phyloP scores from a whole-genome alignment of 2,329 filamentous ascomycete species.

The Cladosporium halotolerans region DNA sequence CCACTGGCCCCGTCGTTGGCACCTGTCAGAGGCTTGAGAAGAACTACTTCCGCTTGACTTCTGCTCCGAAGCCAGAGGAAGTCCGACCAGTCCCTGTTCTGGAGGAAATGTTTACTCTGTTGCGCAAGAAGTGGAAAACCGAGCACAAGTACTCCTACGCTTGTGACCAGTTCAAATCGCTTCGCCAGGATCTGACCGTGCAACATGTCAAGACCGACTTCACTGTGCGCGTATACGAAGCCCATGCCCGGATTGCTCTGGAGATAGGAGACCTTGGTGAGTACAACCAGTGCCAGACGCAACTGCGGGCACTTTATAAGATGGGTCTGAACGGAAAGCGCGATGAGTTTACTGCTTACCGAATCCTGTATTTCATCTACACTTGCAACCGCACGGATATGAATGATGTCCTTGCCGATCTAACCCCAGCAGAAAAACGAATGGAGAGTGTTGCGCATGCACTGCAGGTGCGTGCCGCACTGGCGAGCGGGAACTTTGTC shows the following conservation, averaged over 20 bases:
- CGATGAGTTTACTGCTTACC: slow-evolving; percentile 97
- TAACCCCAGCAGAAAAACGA: slow-evolving; percentile 94
- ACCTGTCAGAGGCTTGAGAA: slow-evolving; percentile 83
- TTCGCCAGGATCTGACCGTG: slow-evolving; percentile 95
- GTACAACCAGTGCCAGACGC: slow-evolving; percentile 99
- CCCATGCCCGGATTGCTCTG: slow-evolving; percentile 91
- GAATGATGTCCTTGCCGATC: slow-evolving; percentile 97
- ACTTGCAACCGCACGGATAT: slow-evolving; percentile 96
- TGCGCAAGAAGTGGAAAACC: slow-evolving; percentile 91
- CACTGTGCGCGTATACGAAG: slow-evolving; percentile 93
- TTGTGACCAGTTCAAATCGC: slow-evolving; percentile 98
- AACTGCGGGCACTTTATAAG: slow-evolving; percentile 85
- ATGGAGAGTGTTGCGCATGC: slow-evolving; percentile 83
- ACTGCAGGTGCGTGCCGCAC: slow-evolving; percentile 78
- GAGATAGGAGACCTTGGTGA: slow-evolving; percentile 99
- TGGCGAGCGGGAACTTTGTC: slow-evolving; percentile 94
- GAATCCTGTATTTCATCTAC: slow-evolving; percentile 98
- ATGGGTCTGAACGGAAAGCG: slow-evolving; percentile 81
- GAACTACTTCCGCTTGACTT: slow-evolving; percentile 86
- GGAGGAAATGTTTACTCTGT: slow-evolving; percentile 73
- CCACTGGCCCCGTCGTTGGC: slow-evolving; percentile 69
- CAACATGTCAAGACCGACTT: slow-evolving; percentile 96
- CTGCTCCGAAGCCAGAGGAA: slow-evolving; percentile 77
- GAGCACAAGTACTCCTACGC: slow-evolving; percentile 96
- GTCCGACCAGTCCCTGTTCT: slow-evolving; percentile 80